Base-by-base conservation (phyloP, 192 early-diverging fungal genomes). In the Chytriomyces sp. region DNA sequence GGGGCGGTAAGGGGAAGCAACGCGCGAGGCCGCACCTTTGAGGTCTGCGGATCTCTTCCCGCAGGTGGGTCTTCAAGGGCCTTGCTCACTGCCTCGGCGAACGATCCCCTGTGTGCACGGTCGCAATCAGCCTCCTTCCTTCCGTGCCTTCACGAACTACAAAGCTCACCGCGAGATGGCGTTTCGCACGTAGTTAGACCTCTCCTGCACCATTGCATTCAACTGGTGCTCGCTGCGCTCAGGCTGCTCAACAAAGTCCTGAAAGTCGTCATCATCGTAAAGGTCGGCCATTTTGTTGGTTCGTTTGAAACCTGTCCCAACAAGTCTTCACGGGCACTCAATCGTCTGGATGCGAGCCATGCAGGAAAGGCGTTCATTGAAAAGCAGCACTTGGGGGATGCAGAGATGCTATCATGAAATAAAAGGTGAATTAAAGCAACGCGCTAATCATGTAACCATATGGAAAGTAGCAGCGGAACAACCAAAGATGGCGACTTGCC, bases 141-240 rank as follows among this genome's bases (percentile, higher is more conserved):
- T 19, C 8, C 7, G 41, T 44, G 41, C 41, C 8, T 44, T 44
- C 12, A 49, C 12, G 22, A 10, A 0, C 0, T 19, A 49, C 22
- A 1, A 52, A 38, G 32, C 63, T 73, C 66, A 92, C 91, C 86
- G 91, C 86, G 69, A 81, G 33, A 93, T 83, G 53, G 84, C 77
- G 34, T 79, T 84, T 39, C 94, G 88, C 26, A 91, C 91, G 4
- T 87, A 83, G 33, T 77, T 75, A 8, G 78, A 79, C 68, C 88
- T 84, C 57, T 83, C 71, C 38, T 89, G 84, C 7, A 89, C 85
- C 36, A 73, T 72, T 7, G 81, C 73, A 52, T 87, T 88, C 72
- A 54, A 67, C 68, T 39, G 62, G 59, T 25, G 33, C 60, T 71
- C 77, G 34, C 52, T 3, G 14, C 74, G 78, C 37, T 85, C 65